A percentile compares a stretch with the other conserved stretches of the same genome.
Conservation (phyloP, 1,284 basidiomycete species). For the Trametes pubescens region DNA sequence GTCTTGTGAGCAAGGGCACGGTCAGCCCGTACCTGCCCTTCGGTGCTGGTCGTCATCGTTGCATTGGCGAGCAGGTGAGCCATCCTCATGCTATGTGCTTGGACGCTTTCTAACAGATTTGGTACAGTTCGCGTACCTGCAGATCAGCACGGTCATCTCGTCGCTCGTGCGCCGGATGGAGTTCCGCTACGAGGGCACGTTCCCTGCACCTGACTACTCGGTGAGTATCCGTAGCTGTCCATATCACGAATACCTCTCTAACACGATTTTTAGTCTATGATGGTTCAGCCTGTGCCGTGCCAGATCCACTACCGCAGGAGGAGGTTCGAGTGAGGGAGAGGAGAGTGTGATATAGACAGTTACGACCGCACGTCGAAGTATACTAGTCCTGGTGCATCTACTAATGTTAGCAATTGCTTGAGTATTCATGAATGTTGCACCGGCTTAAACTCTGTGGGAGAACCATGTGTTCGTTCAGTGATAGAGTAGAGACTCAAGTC, state of each 20-base stretch:
- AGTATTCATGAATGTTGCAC: background rate
- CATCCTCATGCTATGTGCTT: no score
- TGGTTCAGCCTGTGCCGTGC: conserved; percentile 42
- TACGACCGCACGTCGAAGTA: conserved; percentile 26
- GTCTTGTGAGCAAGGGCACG: conserved; percentile 91
- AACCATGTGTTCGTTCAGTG: no score
- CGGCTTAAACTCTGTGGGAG: no score
- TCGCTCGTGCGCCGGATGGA: conserved; percentile 84
- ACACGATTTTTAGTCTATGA: conserved; percentile 38
- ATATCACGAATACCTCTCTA: background rate
- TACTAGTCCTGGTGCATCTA: conserved; percentile 14
- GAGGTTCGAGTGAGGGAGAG: conserved; percentile 39
- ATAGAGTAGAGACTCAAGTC: no score
- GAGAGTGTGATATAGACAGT: conserved; percentile 5
- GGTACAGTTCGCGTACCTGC: conserved; percentile 90
- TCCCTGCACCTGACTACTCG: conserved; percentile 92
- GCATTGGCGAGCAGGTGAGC: conserved; percentile 90
- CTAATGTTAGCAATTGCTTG: conserved; percentile 15
- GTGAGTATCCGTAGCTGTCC: conserved; percentile 54
- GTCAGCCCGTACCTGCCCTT: conserved; percentile 95
- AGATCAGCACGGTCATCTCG: conserved; percentile 86
- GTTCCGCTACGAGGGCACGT: conserved; percentile 68
- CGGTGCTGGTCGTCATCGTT: conserved; percentile 94
- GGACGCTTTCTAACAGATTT: conserved; percentile 9
- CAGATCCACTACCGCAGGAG: conserved; percentile 56